Percentiles rank a stretch among this genome's conserved stretches.
phyloP scores from a whole-genome alignment of 768 basidiomycete species.

The Boletus eberwhitei region DNA sequence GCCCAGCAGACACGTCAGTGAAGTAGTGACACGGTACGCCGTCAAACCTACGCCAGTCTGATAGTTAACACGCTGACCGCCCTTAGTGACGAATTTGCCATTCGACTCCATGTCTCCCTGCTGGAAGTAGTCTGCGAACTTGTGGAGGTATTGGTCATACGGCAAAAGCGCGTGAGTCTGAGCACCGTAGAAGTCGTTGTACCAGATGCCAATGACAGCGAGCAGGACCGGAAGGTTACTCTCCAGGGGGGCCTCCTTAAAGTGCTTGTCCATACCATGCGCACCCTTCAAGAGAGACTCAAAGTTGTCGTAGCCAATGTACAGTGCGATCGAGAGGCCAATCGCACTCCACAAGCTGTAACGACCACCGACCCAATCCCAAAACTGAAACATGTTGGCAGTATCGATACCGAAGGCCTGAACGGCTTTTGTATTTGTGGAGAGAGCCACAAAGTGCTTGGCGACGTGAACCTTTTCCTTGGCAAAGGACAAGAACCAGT shows the following conservation, averaged over 20 bases:
- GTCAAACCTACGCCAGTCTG: slow-evolving; percentile 82
- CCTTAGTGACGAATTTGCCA: slow-evolving; percentile 94
- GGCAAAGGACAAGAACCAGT: slow-evolving; percentile 88
- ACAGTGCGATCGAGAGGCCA: slow-evolving; percentile 89
- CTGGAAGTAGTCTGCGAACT: slow-evolving; percentile 99
- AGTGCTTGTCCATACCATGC: slow-evolving; percentile 97
- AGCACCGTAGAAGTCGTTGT: slow-evolving; percentile 96
- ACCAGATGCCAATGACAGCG: slow-evolving; percentile 93
- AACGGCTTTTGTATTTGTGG: slow-evolving; percentile 93
- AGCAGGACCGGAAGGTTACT: slow-evolving; percentile 89
- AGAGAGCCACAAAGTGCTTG: slow-evolving; percentile 98
- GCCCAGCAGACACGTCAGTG: background rate
- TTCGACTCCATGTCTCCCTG: slow-evolving; percentile 99
- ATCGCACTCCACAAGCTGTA: slow-evolving; percentile 99
- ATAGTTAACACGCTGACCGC: slow-evolving; percentile 88
- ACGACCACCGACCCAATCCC: slow-evolving; percentile 99
- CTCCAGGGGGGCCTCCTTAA: slow-evolving; percentile 84
- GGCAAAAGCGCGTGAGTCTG: slow-evolving; percentile 95
- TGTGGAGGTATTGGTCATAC: slow-evolving; percentile 98
- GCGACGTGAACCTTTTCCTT: slow-evolving; percentile 90
- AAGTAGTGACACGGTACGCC: background rate
- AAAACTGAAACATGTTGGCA: slow-evolving; percentile 99
- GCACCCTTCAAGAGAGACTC: slow-evolving; percentile 86
- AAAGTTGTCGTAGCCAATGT: slow-evolving; percentile 94
- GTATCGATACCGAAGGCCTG: slow-evolving; percentile 88